Percentiles rank a stretch among this genome's conserved stretches.
Conservation (phyloP, 176 grass and related monocot genomes). For the Panicum miliaceum region DNA sequence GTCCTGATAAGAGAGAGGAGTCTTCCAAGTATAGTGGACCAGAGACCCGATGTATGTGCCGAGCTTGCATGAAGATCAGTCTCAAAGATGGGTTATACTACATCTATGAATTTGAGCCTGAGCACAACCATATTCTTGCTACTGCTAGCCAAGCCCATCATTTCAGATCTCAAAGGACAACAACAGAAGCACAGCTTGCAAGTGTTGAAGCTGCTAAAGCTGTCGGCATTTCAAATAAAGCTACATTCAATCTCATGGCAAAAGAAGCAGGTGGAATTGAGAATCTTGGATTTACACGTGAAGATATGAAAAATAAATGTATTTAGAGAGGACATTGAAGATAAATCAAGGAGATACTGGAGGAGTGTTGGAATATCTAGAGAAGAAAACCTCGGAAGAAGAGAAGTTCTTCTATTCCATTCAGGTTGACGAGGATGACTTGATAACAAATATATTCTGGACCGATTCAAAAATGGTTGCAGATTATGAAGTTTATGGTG, state of each 20-base stretch:
- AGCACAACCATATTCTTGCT: too few relatives aligned
- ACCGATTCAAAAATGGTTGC: background rate
- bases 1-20: background rate
- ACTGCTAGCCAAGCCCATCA: background rate
- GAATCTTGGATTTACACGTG: constrained; percentile 3
- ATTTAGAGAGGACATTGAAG: background rate
- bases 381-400: background rate
- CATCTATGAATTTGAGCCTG: too few relatives aligned
- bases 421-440: too few relatives aligned
- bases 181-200: background rate
- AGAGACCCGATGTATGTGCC: background rate
- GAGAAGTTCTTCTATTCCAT: background rate
- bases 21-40: background rate
- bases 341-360: background rate
- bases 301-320: constrained; percentile 6
- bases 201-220: too few relatives aligned
- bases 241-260: too few relatives aligned
- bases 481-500: background rate
- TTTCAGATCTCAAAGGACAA: background rate
- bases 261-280: background rate
- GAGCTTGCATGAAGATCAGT: constrained; percentile 20
- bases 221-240: too few relatives aligned
- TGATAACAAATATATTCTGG: constrained; percentile 18
- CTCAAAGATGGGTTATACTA: background rate
- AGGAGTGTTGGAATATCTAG: background rate